These are phyloP conservation scores for Selaginella moellendorffii DNA, from an alignment of 75 land plant species.

Conservation along the genomic window DNA sequence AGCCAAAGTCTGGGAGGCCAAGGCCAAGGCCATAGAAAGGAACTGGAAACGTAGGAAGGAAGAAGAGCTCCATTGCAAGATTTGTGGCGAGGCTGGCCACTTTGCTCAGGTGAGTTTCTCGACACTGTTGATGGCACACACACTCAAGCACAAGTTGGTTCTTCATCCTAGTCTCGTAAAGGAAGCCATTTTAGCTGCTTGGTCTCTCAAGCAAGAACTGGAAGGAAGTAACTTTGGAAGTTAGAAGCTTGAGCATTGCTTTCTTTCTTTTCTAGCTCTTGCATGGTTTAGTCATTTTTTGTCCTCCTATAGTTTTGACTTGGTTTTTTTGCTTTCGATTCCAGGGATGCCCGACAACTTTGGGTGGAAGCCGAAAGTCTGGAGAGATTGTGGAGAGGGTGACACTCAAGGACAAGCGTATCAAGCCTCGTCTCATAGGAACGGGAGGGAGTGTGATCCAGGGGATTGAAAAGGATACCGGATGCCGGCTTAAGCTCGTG, in stretches of 20 bases:
- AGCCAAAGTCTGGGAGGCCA: slow-evolving; percentile 97
- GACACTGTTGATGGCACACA: background rate
- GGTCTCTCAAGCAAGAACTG: background rate
- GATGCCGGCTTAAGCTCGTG: slow-evolving; percentile 67
- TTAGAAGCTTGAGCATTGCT: background rate
- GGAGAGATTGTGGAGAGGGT: slow-evolving; percentile 66
- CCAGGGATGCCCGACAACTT: slow-evolving; percentile 97
- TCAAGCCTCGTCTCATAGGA: slow-evolving; percentile 63
- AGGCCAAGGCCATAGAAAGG: slow-evolving; percentile 92
- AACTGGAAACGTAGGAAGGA: slow-evolving; percentile 96
- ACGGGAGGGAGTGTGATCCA: slow-evolving; percentile 46
- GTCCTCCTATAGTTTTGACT: too few species aligned
- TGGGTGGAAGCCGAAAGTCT: slow-evolving; percentile 67
- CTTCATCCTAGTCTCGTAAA: too few species aligned
- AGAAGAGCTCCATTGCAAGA: slow-evolving; percentile 88
- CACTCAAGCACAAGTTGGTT: background rate
- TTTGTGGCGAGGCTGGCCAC: slow-evolving; percentile 97
- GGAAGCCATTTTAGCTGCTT: too few species aligned
- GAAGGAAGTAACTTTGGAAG: background rate
- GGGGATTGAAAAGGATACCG: slow-evolving; percentile 74
- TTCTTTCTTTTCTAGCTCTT: background rate
- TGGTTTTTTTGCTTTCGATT: slow-evolving; percentile 12
- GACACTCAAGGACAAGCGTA: slow-evolving; percentile 58
- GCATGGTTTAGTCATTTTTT: background rate
- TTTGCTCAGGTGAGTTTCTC: slow-evolving; percentile 78